Evolutionary conservation across 202 grass and related monocot genomes (phyloP).

Genomic region (Schoenoplectus tabernaemontani): DNA sequence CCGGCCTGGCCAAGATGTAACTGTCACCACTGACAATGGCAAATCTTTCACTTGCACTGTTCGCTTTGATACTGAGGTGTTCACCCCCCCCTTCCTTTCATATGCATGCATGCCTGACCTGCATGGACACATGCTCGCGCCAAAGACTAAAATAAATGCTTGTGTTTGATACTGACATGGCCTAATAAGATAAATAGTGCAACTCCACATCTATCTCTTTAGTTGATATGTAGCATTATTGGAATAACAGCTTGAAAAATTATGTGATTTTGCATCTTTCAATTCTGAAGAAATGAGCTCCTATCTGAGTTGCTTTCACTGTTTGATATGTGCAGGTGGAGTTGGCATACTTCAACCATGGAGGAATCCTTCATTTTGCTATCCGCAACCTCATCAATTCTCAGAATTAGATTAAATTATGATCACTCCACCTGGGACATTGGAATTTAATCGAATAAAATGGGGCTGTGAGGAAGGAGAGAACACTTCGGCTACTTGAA

Average conservation of each 20-base stretch:
- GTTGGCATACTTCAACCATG: constrained; percentile 80
- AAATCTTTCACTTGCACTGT: constrained; percentile 68
- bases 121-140: neutral
- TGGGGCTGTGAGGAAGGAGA: neutral
- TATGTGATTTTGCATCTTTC: neutral
- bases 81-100: neutral
- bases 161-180: neutral
- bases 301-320: neutral
- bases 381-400: constrained; percentile 57
- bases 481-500: constrained; percentile 18
- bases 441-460: constrained; percentile 1
- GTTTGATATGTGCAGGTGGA: constrained; percentile 51
- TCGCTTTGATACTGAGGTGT: constrained; percentile 60
- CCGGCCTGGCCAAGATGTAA: constrained; percentile 76
- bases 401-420: constrained; percentile 32
- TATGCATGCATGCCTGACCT: no score
- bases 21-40: constrained; percentile 46
- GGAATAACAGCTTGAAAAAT: neutral
- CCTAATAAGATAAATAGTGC: neutral
- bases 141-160: neutral
- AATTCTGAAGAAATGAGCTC: neutral
- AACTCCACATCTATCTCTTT: neutral
- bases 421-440: neutral
- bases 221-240: neutral
- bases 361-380: constrained; percentile 78